Evolutionary conservation across 352 stramenopile species (phyloP).

Genomic region (Phytophthora rubi): DNA sequence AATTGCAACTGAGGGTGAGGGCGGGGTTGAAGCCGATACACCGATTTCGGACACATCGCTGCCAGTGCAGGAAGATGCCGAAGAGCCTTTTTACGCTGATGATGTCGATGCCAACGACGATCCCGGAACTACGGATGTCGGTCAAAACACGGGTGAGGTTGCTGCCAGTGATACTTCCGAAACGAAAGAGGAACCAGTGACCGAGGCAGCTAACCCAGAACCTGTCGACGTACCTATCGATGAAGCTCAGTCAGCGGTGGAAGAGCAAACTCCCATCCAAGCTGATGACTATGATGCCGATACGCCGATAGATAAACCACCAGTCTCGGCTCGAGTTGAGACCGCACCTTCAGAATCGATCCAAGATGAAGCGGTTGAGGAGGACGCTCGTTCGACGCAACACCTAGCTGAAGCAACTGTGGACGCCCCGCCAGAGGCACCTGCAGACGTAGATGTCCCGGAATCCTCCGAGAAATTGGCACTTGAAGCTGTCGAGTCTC

Average conservation of each 20-base stretch:
- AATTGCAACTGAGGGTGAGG: background rate
- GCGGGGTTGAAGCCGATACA: background rate
- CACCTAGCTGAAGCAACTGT: background rate
- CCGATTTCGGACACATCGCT: background rate
- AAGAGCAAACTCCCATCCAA: conserved; percentile 3
- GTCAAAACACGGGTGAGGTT: background rate
- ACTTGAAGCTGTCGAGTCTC: conserved; percentile 1
- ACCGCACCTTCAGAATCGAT: background rate
- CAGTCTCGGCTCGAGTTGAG: background rate
- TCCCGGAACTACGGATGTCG: background rate
- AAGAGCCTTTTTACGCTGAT: background rate
- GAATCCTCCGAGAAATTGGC: conserved; percentile 7
- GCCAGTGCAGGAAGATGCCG: background rate
- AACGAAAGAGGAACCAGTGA: background rate
- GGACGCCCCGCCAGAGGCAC: background rate
- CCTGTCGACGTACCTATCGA: conserved; percentile 5
- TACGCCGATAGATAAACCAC: conserved; percentile 8
- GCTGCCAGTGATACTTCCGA: background rate
- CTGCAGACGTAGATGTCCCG: background rate
- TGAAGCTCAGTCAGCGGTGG: conserved; percentile 6
- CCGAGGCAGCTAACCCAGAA: conserved; percentile 7
- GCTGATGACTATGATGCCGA: conserved; percentile 17
- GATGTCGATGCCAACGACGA: conserved; percentile 1
- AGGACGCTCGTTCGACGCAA: background rate
- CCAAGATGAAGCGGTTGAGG: background rate